Percentiles rank a stretch among this genome's conserved stretches.
phyloP scores from a whole-genome alignment of 371 early-diverging fungal genomes.

The Mortierella sp. region DNA sequence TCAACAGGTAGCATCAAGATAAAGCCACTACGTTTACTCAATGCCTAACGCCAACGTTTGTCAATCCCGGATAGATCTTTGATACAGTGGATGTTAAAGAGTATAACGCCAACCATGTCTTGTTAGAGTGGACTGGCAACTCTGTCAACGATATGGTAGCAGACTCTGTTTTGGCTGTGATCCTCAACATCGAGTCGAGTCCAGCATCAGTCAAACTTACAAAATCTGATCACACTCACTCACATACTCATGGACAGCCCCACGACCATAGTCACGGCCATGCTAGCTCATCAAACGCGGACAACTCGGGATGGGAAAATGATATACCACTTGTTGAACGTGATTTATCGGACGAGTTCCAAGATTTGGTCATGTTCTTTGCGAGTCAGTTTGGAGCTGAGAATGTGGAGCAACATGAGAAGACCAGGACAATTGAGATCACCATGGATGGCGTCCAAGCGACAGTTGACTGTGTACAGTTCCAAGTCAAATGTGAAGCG shows the following conservation, averaged over 20 bases:
- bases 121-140: slow-evolving; percentile 94
- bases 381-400: slow-evolving; percentile 49
- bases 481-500: slow-evolving; percentile 49
- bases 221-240: slow-evolving; percentile 53
- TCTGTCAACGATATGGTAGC: slow-evolving; percentile 96
- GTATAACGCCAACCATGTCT: slow-evolving; percentile 67
- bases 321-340: slow-evolving; percentile 30
- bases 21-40: neutral
- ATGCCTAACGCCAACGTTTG: neutral
- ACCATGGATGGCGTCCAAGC: slow-evolving; percentile 62
- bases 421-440: slow-evolving; percentile 58
- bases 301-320: neutral
- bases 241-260: slow-evolving; percentile 41
- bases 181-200: slow-evolving; percentile 87
- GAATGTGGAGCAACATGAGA: slow-evolving; percentile 55
- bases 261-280: slow-evolving; percentile 7
- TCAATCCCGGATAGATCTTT: slow-evolving; percentile 63
- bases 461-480: slow-evolving; percentile 60
- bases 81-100: slow-evolving; percentile 82
- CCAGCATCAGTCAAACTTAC: slow-evolving; percentile 91
- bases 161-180: slow-evolving; percentile 91
- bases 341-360: slow-evolving; percentile 40
- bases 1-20: neutral
- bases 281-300: neutral
- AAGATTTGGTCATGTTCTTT: slow-evolving; percentile 54